A percentile compares a stretch with the other conserved stretches of the same genome.
Evolutionary conservation across 2,329 filamentous ascomycete species (phyloP).

Genomic region (Fusarium ambrosium): DNA sequence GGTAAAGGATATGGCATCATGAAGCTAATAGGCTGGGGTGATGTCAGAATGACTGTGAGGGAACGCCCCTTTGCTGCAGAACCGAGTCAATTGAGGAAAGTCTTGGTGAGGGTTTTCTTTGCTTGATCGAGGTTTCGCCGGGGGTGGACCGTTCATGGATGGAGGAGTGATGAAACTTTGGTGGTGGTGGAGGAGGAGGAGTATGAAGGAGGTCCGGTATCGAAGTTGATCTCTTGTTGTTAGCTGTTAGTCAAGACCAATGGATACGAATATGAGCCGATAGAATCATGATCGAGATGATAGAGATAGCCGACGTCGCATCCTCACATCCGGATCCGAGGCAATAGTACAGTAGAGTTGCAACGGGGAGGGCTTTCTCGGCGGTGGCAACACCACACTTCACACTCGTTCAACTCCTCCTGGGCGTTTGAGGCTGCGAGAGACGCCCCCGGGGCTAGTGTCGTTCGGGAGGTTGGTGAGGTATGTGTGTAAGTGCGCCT

Average conservation of each 20-base stretch:
- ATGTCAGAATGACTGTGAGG: constrained; percentile 34
- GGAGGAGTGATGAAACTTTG: neutral
- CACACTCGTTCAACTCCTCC: constrained; percentile 8
- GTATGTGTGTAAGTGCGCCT: constrained; percentile 21
- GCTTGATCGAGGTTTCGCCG: constrained; percentile 24
- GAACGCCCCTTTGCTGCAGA: constrained; percentile 34
- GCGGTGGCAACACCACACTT: constrained; percentile 36
- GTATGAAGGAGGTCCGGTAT: neutral
- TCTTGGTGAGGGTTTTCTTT: constrained; percentile 32
- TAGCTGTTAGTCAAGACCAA: neutral
- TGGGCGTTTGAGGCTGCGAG: neutral
- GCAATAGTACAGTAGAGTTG: constrained; percentile 15
- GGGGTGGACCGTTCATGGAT: constrained; percentile 20
- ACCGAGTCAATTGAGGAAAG: constrained; percentile 20
- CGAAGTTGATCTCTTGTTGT: constrained; percentile 9
- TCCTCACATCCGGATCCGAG: constrained; percentile 22
- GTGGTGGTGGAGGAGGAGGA: neutral
- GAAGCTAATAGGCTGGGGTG: constrained; percentile 18
- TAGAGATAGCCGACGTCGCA: constrained; percentile 40
- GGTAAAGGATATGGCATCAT: constrained; percentile 15
- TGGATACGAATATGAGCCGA: constrained; percentile 13
- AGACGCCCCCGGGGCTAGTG: neutral
- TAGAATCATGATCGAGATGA: constrained; percentile 24
- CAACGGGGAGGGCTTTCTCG: constrained; percentile 16
- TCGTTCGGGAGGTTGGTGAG: constrained; percentile 26